These are phyloP conservation scores for Xylaria telfairii DNA, from an alignment of 495 filamentous ascomycete species.

Conservation along the genomic window DNA sequence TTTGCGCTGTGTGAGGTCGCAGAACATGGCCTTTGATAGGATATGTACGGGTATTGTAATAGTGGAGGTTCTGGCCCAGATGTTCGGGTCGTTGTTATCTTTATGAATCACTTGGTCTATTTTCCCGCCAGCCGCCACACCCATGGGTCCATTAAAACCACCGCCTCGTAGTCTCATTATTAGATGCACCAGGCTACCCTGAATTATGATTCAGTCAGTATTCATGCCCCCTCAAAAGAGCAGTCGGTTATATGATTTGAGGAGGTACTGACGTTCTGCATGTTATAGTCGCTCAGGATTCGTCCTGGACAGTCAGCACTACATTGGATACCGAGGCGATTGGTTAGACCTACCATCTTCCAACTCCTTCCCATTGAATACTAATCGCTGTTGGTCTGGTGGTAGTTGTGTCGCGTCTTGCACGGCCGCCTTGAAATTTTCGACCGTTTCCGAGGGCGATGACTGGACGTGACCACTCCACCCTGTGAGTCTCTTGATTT, in stretches of 20 bases:
- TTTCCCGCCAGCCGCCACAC: conserved; percentile 44
- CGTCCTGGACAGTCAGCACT: conserved; percentile 3
- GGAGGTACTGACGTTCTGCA: neutral
- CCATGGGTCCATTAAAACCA: conserved; percentile 31
- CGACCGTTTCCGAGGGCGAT: conserved; percentile 23
- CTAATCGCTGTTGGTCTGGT: neutral
- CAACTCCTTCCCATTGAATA: neutral
- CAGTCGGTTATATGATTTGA: neutral
- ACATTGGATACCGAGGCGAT: neutral
- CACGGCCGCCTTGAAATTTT: conserved; percentile 37
- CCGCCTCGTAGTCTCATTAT: neutral
- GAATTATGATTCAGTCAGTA: neutral
- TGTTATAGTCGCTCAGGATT: neutral
- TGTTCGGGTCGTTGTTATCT: conserved; percentile 28
- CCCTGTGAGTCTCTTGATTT: conserved; percentile 38
- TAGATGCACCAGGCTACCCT: neutral
- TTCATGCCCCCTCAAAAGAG: neutral
- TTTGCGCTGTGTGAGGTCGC: conserved; percentile 40
- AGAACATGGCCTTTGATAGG: conserved; percentile 43
- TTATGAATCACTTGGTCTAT: conserved; percentile 42
- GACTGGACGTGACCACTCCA: conserved; percentile 28
- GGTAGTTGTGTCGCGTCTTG: conserved; percentile 30
- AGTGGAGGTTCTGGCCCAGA: conserved; percentile 43
- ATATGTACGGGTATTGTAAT: conserved; percentile 52
- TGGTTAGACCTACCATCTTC: neutral